phyloP scores from a whole-genome alignment of 805 yeast species.

The Nakazawaea ishiwadae region DNA sequence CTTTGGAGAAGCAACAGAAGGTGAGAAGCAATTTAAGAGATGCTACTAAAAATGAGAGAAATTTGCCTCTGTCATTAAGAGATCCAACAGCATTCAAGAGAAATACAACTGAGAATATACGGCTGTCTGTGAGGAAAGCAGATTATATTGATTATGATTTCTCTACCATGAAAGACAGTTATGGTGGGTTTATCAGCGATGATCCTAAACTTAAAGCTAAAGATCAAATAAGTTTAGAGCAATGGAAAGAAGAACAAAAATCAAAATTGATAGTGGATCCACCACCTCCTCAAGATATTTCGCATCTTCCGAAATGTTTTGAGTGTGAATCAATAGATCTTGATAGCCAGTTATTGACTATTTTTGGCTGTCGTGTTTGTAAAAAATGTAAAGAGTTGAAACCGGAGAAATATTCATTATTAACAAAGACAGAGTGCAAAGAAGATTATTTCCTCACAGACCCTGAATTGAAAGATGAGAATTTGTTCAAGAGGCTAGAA shows the following conservation, averaged over 20 bases:
- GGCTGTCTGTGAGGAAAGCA: constrained; percentile 48
- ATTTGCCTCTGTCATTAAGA: not conserved
- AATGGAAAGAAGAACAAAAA: constrained; percentile 50
- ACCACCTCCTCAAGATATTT: constrained; percentile 70
- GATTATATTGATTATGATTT: constrained; percentile 85
- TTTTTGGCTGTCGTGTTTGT: constrained; percentile 78
- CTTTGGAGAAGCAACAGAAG: constrained; percentile 32
- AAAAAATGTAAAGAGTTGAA: constrained; percentile 61
- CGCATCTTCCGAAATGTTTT: constrained; percentile 72
- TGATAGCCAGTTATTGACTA: constrained; percentile 63
- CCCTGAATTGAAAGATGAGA: constrained; percentile 76
- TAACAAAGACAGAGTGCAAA: constrained; percentile 93
- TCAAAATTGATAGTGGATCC: constrained; percentile 45
- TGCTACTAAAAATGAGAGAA: constrained; percentile 16
- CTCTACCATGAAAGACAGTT: constrained; percentile 81
- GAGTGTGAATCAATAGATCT: constrained; percentile 83
- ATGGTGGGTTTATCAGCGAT: constrained; percentile 76
- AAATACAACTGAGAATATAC: constrained; percentile 25
- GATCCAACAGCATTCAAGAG: not conserved
- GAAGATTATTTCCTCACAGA: constrained; percentile 93
- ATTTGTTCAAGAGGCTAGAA: constrained; percentile 69
- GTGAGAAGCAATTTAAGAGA: constrained; percentile 17
- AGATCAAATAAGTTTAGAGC: constrained; percentile 40
- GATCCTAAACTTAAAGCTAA: constrained; percentile 22
- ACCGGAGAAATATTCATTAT: constrained; percentile 85